phyloP scores from a whole-genome alignment of 345 rosid species.

The Viola odorata region DNA sequence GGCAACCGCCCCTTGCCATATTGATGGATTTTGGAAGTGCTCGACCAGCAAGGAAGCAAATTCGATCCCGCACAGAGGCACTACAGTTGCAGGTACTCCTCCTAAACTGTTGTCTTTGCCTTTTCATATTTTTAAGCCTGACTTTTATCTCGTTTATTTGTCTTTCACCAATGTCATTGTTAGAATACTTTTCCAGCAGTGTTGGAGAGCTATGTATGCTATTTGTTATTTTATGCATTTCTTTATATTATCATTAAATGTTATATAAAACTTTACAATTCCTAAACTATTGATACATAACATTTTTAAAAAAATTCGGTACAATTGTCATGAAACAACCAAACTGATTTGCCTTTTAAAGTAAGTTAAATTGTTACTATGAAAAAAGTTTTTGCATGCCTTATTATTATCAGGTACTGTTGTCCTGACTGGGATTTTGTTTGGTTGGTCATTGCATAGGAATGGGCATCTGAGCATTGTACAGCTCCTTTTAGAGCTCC shows the following conservation, averaged over 20 bases:
- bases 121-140: background rate
- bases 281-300: background rate
- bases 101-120: background rate
- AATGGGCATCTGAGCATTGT: conserved; percentile 97
- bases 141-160: background rate
- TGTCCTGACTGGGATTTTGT: background rate
- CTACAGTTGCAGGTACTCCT: conserved; percentile 75
- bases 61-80: conserved; percentile 88
- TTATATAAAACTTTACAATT: background rate
- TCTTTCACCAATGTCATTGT: background rate
- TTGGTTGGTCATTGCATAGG: conserved; percentile 35
- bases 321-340: no score
- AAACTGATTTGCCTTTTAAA: no score
- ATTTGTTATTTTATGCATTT: no score
- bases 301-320: no score
- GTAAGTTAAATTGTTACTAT: no score
- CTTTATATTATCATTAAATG: background rate
- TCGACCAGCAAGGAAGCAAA: conserved; percentile 79
- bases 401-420: background rate
- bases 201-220: no score
- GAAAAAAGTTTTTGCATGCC: no score
- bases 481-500: conserved; percentile 99
- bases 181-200: background rate
- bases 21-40: conserved; percentile 99
- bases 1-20: conserved; percentile 74